These are phyloP conservation scores for Leccinellum rugosiceps DNA, from an alignment of 768 basidiomycete species.

Conservation along the genomic window DNA sequence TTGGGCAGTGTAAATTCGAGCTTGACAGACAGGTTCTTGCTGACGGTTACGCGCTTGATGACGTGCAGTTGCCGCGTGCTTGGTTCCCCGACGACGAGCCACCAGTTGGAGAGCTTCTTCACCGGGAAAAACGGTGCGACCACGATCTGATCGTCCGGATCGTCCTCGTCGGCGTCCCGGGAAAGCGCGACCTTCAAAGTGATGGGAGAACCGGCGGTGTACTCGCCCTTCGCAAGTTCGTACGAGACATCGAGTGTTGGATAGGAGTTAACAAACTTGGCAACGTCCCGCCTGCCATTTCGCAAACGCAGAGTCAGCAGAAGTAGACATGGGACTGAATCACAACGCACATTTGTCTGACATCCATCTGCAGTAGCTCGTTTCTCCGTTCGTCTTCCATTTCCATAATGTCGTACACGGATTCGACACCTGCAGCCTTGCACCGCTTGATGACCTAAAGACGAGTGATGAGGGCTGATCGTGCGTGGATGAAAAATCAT, in stretches of 20 bases:
- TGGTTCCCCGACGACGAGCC: slow-evolving; percentile 91
- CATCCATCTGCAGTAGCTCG: slow-evolving; percentile 78
- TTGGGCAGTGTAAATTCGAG: slow-evolving; percentile 88
- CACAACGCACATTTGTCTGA: slow-evolving; percentile 73
- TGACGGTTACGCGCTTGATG: slow-evolving; percentile 83
- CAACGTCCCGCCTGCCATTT: slow-evolving; percentile 78
- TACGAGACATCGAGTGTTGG: slow-evolving; percentile 92
- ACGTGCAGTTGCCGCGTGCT: slow-evolving; percentile 76
- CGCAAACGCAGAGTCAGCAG: not conserved
- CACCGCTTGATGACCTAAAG: slow-evolving; percentile 82
- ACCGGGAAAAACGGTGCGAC: slow-evolving; percentile 93
- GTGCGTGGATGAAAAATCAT: not conserved
- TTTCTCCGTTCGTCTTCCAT: slow-evolving; percentile 92
- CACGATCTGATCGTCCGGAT: slow-evolving; percentile 71
- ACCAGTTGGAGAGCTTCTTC: slow-evolving; percentile 95
- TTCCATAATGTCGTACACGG: slow-evolving; percentile 98
- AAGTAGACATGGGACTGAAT: not conserved
- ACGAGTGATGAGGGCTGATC: slow-evolving; percentile 1
- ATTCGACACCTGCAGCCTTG: slow-evolving; percentile 75
- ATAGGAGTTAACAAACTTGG: slow-evolving; percentile 93
- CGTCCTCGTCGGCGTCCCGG: slow-evolving; percentile 78
- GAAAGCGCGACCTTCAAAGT: slow-evolving; percentile 73
- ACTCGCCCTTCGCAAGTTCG: slow-evolving; percentile 82
- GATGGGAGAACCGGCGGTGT: slow-evolving; percentile 84
- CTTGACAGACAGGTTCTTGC: slow-evolving; percentile 69